Conservation (phyloP, 208 protist genomes). For the Hexamita inflata region DNA sequence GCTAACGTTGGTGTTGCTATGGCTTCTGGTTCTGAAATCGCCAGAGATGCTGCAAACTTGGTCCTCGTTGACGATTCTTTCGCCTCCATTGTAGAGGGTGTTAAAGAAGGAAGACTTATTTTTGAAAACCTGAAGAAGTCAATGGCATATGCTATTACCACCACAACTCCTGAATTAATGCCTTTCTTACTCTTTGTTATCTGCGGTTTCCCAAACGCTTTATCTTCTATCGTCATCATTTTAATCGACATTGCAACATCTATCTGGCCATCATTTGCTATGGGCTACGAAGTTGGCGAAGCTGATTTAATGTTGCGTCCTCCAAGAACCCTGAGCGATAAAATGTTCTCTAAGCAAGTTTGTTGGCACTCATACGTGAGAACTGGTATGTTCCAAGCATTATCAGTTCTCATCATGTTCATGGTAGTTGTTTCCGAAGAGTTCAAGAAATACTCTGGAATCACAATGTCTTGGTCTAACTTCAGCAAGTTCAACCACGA, state of each 20-base stretch:
- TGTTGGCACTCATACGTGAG: background rate
- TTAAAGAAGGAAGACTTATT: slow-evolving; percentile 37
- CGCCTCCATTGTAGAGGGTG: slow-evolving; percentile 65
- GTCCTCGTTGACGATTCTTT: slow-evolving; percentile 92
- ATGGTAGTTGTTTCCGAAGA: background rate
- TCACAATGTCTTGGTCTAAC: too few species aligned
- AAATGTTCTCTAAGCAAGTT: background rate
- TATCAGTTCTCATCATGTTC: background rate
- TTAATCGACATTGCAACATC: background rate
- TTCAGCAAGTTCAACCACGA: too few species aligned
- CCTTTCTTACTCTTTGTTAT: slow-evolving; percentile 31
- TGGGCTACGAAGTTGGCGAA: slow-evolving; percentile 2
- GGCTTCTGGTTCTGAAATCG: slow-evolving; percentile 78
- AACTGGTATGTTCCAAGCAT: background rate
- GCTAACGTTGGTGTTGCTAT: slow-evolving; percentile 89
- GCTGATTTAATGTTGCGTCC: slow-evolving; percentile 7
- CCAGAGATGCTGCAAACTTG: slow-evolving; percentile 66
- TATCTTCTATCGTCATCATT: slow-evolving; percentile 14
- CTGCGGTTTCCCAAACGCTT: slow-evolving; percentile 22
- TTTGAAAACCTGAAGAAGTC: slow-evolving; percentile 42
- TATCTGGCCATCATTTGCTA: slow-evolving; percentile 24
- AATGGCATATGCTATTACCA: slow-evolving; percentile 32
- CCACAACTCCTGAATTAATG: slow-evolving; percentile 22
- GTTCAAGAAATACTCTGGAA: too few species aligned
- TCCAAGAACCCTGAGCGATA: slow-evolving; percentile 4